Conservation (phyloP, 2,329 filamentous ascomycete species). For the Scedosporium minutisporum region DNA sequence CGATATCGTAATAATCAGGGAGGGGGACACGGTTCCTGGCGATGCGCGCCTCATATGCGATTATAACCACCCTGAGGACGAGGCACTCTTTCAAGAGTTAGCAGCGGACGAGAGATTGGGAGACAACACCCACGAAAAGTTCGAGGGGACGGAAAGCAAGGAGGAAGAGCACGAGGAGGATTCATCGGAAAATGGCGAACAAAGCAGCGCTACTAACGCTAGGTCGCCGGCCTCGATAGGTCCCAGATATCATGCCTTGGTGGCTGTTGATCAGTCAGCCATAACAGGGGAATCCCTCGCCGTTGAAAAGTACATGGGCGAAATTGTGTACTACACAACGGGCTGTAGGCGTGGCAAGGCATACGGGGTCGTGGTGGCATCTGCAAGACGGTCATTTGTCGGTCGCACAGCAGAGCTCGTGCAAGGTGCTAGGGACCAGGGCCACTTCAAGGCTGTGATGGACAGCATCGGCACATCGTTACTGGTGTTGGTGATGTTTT, state of each 20-base stretch:
- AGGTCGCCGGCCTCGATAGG: no score
- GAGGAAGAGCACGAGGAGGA: no score
- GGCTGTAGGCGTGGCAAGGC: constrained; percentile 74
- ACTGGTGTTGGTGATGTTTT: constrained; percentile 68
- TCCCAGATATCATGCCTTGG: constrained; percentile 25
- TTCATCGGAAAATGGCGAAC: no score
- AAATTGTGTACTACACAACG: constrained; percentile 68
- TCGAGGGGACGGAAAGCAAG: no score
- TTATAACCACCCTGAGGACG: constrained; percentile 55
- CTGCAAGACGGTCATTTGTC: constrained; percentile 65
- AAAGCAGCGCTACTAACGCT: no score
- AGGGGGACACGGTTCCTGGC: constrained; percentile 61
- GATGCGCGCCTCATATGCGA: constrained; percentile 65
- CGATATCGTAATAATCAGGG: constrained; percentile 66
- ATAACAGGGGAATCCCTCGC: constrained; percentile 74
- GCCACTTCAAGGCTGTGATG: constrained; percentile 78
- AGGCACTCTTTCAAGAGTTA: constrained; percentile 39
- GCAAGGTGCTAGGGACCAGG: constrained; percentile 64
- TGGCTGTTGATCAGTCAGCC: constrained; percentile 69
- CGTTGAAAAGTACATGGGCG: constrained; percentile 71
- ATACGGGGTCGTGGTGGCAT: constrained; percentile 57
- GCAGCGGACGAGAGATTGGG: constrained; percentile 55
- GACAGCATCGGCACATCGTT: constrained; percentile 68
- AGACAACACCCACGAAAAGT: constrained; percentile 27
- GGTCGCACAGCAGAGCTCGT: constrained; percentile 66